Percentiles rank a stretch among this genome's conserved stretches.
Conservation (phyloP, 805 yeast genomes). For the Sungouiella blattae region DNA sequence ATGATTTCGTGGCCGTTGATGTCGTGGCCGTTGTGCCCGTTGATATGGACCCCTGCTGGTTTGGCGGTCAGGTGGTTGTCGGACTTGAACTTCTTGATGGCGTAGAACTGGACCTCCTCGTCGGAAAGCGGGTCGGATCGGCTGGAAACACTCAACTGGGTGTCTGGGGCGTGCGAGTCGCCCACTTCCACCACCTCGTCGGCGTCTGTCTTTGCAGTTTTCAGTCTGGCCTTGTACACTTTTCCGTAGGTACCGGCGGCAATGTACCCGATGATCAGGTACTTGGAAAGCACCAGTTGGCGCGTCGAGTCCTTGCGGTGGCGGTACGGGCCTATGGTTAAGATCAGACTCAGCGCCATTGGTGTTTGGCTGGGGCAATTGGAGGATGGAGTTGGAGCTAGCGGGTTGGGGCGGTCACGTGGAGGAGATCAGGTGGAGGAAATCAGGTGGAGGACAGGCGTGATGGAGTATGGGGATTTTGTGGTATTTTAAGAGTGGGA, state of each 20-base stretch:
- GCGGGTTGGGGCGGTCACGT: no score
- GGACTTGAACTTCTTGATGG: slow-evolving; percentile 93
- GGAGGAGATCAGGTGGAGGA: no score
- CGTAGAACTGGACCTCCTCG: slow-evolving; percentile 47
- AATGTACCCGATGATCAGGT: slow-evolving; percentile 88
- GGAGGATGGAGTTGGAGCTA: no score
- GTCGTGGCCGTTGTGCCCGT: slow-evolving; percentile 31
- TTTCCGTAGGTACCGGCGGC: slow-evolving; percentile 98
- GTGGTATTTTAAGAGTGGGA: no score
- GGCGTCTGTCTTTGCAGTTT: slow-evolving; percentile 13
- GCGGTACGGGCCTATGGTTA: slow-evolving; percentile 42
- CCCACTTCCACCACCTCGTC: slow-evolving; percentile 9
- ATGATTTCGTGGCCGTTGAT: slow-evolving; percentile 77
- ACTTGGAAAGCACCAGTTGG: slow-evolving; percentile 74
- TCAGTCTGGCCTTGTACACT: slow-evolving; percentile 80
- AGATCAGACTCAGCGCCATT: slow-evolving; percentile 38
- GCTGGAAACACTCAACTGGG: background rate
- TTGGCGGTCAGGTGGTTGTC: slow-evolving; percentile 49
- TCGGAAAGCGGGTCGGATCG: slow-evolving; percentile 1
- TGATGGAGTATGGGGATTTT: no score
- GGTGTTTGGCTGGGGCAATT: slow-evolving; percentile 17
- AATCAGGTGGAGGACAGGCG: no score
- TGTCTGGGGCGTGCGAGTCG: slow-evolving; percentile 4
- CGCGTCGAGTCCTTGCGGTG: slow-evolving; percentile 60
- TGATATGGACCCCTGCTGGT: slow-evolving; percentile 13